A percentile compares a stretch with the other conserved stretches of the same genome.
phyloP scores from a whole-genome alignment of 2,329 filamentous ascomycete species.

The Colletotrichum acutatum region DNA sequence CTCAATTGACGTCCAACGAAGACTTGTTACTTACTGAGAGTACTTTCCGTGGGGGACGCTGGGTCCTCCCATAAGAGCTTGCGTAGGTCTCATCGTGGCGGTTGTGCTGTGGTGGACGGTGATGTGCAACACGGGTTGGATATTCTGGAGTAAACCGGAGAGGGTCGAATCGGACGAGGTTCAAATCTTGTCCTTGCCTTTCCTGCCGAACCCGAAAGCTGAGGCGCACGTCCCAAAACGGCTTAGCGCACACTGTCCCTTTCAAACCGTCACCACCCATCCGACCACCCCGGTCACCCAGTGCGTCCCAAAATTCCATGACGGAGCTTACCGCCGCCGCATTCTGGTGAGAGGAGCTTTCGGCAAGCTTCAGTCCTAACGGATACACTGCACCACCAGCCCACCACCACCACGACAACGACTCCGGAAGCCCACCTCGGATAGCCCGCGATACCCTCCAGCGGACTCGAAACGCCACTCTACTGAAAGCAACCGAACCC shows the following conservation, averaged over 20 bases:
- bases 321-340: slow-evolving; percentile 30
- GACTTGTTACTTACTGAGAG: slow-evolving; percentile 53
- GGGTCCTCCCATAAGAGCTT: slow-evolving; percentile 51
- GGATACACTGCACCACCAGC: slow-evolving; percentile 1
- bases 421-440: neutral
- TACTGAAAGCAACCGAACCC: neutral
- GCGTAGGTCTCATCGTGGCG: slow-evolving; percentile 55
- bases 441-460: slow-evolving; percentile 24
- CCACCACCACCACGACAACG: neutral
- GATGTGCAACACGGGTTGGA: slow-evolving; percentile 23
- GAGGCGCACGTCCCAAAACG: slow-evolving; percentile 40
- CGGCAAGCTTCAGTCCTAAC: slow-evolving; percentile 29
- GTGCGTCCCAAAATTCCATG: slow-evolving; percentile 31
- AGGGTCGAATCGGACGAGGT: slow-evolving; percentile 36
- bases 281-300: slow-evolving; percentile 25
- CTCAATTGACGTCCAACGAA: slow-evolving; percentile 19
- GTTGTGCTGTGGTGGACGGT: slow-evolving; percentile 28
- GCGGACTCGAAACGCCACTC: neutral
- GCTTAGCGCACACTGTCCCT: slow-evolving; percentile 42
- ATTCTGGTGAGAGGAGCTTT: slow-evolving; percentile 29
- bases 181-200: slow-evolving; percentile 43
- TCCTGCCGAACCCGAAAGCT: slow-evolving; percentile 38
- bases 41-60: slow-evolving; percentile 54
- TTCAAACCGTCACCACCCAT: slow-evolving; percentile 29
- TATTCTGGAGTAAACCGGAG: slow-evolving; percentile 3